Evolutionary conservation across 495 filamentous ascomycete genomes (phyloP).

Genomic region (Cercophora samala): DNA sequence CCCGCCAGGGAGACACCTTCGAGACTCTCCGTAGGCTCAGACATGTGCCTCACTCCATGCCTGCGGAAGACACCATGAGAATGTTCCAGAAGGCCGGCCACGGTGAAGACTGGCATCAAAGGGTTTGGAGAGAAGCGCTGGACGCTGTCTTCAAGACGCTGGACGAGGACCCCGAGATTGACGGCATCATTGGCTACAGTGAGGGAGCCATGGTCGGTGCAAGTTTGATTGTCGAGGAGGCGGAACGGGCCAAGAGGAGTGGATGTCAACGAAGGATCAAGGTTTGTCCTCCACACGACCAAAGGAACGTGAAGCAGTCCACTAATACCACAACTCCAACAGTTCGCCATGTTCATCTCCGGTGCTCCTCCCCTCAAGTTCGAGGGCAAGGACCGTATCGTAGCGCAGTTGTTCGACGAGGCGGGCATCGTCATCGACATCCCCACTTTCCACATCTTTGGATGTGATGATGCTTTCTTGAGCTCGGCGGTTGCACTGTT

Average conservation of each 20-base stretch:
- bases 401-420: constrained; percentile 45
- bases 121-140: constrained; percentile 32
- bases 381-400: constrained; percentile 35
- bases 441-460: constrained; percentile 56
- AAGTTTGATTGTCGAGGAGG: constrained; percentile 50
- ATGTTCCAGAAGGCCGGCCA: constrained; percentile 34
- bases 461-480: constrained; percentile 54
- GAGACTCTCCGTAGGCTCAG: constrained; percentile 50
- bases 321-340: background rate
- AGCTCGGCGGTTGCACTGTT: constrained; percentile 52
- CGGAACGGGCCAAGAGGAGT: constrained; percentile 30
- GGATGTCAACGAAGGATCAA: constrained; percentile 49
- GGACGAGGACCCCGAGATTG: constrained; percentile 42
- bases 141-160: constrained; percentile 35
- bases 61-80: constrained; percentile 50
- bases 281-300: constrained; percentile 13
- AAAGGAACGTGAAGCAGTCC: background rate
- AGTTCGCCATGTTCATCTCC: constrained; percentile 53
- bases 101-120: constrained; percentile 27
- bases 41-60: constrained; percentile 46
- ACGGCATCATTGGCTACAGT: constrained; percentile 51
- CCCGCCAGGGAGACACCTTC: constrained; percentile 41
- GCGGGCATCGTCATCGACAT: constrained; percentile 45
- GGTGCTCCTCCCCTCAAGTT: constrained; percentile 51
- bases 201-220: constrained; percentile 54